These are phyloP conservation scores for Beauveria sp. DNA, from an alignment of 2,329 filamentous ascomycete species.

Conservation along the genomic window DNA sequence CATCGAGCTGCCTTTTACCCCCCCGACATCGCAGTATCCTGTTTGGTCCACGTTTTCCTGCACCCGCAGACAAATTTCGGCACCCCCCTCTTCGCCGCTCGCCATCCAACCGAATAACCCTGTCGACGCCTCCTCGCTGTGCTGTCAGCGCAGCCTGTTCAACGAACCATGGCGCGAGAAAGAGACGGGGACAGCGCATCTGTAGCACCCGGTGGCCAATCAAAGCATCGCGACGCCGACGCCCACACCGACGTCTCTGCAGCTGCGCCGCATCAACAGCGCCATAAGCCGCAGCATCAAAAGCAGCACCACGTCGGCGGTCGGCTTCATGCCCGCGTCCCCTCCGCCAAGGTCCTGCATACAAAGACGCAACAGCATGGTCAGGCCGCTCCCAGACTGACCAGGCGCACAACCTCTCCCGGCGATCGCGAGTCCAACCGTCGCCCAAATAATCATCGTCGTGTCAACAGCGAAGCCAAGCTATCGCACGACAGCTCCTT, in stretches of 20 bases:
- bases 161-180: constrained; percentile 33
- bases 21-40: constrained; percentile 2
- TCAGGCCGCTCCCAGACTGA: constrained; percentile 12
- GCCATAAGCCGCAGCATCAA: constrained; percentile 23
- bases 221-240: constrained; percentile 38
- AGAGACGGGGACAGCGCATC: constrained; percentile 40
- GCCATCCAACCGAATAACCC: constrained; percentile 6
- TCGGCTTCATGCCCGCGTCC: constrained; percentile 36
- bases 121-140: constrained; percentile 11
- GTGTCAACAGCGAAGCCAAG: constrained; percentile 43
- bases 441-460: constrained; percentile 32
- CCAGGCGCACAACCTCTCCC: constrained; percentile 10
- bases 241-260: constrained; percentile 23
- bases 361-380: constrained; percentile 21
- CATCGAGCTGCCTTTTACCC: not conserved
- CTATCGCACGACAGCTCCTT: constrained; percentile 37
- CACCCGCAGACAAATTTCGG: constrained; percentile 2
- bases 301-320: constrained; percentile 29
- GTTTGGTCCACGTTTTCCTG: constrained; percentile 6
- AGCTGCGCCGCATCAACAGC: constrained; percentile 15
- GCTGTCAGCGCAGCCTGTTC: constrained; percentile 12
- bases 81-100: not conserved
- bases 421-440: constrained; percentile 13
- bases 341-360: constrained; percentile 39
- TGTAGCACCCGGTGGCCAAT: constrained; percentile 38